These are phyloP conservation scores for Boletus subcaerulescens DNA, from an alignment of 768 basidiomycete genomes.

Conservation along the genomic window DNA sequence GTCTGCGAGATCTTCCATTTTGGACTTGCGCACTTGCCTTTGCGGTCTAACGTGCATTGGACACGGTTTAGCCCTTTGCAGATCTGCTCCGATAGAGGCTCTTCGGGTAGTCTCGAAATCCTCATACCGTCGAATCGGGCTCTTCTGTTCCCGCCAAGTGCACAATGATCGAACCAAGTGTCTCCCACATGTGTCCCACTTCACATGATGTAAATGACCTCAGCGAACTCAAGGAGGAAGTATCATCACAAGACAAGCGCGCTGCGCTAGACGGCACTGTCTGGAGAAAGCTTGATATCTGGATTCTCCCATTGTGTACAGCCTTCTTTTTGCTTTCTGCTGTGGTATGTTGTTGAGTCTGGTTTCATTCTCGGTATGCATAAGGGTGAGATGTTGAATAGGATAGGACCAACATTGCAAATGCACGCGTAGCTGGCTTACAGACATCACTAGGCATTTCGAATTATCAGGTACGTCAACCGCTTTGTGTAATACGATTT, in stretches of 20 bases:
- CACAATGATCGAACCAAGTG: neutral
- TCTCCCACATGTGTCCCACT: neutral
- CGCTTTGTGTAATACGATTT: neutral
- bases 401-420: slow-evolving; percentile 50
- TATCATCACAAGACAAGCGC: slow-evolving; percentile 7
- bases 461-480: slow-evolving; percentile 21
- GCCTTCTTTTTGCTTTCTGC: slow-evolving; percentile 48
- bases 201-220: neutral
- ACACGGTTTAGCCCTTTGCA: too few relatives aligned
- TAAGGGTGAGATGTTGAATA: neutral
- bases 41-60: too few relatives aligned
- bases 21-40: too few relatives aligned
- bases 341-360: slow-evolving; percentile 36
- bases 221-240: slow-evolving; percentile 2
- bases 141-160: neutral
- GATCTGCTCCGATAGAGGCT: too few relatives aligned
- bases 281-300: slow-evolving; percentile 49
- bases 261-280: slow-evolving; percentile 34
- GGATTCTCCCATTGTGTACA: slow-evolving; percentile 47
- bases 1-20: too few relatives aligned
- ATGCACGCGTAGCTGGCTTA: slow-evolving; percentile 59
- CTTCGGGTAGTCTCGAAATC: too few relatives aligned
- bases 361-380: neutral
- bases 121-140: neutral
- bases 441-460: slow-evolving; percentile 42